These are phyloP conservation scores for Thalassiosira profunda DNA, from an alignment of 108 stramenopile species.

Conservation along the genomic window DNA sequence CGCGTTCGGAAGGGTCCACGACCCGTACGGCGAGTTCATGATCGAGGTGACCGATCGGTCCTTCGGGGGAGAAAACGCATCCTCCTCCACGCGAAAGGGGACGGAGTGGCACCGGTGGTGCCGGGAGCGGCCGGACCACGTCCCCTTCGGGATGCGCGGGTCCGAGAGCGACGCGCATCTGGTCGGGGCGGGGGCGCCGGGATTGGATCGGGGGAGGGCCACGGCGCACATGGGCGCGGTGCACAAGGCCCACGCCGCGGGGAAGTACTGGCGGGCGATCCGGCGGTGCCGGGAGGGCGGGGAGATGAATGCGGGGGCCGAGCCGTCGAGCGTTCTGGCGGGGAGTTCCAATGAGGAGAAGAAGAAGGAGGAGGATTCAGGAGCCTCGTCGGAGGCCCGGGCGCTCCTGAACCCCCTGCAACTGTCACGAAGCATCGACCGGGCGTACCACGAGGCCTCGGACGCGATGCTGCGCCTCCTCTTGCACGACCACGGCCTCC, in stretches of 20 bases:
- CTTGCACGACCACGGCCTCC: conserved; percentile 60
- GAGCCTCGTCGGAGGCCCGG: no score
- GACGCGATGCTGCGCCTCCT: conserved; percentile 69
- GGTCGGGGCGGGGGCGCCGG: conserved; percentile 10
- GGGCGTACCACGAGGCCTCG: conserved; percentile 77
- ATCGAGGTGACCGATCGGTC: conserved; percentile 47
- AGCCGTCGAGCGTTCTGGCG: not conserved
- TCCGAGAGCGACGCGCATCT: no score
- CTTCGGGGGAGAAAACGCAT: conserved; percentile 1
- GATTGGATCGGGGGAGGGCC: conserved; percentile 28
- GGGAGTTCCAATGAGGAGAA: conserved; percentile 2
- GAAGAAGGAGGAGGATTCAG: conserved; percentile 20
- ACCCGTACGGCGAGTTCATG: conserved; percentile 96
- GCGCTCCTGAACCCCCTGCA: conserved; percentile 45
- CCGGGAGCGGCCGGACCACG: conserved; percentile 55
- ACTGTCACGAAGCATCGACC: conserved; percentile 67
- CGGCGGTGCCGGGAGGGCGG: conserved; percentile 59
- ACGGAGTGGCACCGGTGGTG: conserved; percentile 59
- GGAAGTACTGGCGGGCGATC: conserved; percentile 96
- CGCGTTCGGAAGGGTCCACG: conserved; percentile 74
- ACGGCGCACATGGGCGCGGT: conserved; percentile 41
- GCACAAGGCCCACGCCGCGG: conserved; percentile 82
- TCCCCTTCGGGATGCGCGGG: no score
- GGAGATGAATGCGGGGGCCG: no score
- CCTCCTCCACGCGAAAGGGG: not conserved